phyloP scores from a whole-genome alignment of 495 filamentous ascomycete species.

The Xylaria cubensis region DNA sequence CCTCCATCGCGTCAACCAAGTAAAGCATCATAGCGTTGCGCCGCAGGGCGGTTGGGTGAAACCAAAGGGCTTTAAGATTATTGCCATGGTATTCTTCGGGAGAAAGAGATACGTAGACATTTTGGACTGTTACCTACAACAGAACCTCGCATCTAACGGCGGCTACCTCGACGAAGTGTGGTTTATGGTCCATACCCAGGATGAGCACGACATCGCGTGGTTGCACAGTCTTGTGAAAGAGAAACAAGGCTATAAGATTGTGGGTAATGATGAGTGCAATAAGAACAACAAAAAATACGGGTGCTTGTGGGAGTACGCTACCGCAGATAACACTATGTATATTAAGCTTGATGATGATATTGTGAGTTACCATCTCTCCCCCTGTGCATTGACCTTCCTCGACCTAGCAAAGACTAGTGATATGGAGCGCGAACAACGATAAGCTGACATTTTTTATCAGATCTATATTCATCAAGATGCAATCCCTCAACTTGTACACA shows the following conservation, averaged over 20 bases:
- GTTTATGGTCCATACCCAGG: slow-evolving; percentile 57
- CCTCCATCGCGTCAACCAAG: slow-evolving; percentile 31
- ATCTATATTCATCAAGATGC: slow-evolving; percentile 60
- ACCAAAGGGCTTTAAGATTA: slow-evolving; percentile 51
- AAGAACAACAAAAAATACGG: slow-evolving; percentile 41
- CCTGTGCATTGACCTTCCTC: background rate
- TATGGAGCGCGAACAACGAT: background rate
- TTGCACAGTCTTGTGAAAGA: slow-evolving; percentile 43
- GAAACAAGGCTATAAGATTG: slow-evolving; percentile 36
- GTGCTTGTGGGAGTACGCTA: slow-evolving; percentile 43
- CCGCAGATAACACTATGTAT: slow-evolving; percentile 53
- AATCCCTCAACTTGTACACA: slow-evolving; percentile 61
- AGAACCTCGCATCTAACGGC: slow-evolving; percentile 59
- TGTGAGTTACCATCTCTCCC: slow-evolving; percentile 33
- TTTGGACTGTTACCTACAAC: slow-evolving; percentile 62
- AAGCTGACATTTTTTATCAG: slow-evolving; percentile 31
- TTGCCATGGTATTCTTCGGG: slow-evolving; percentile 59
- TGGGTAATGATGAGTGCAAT: slow-evolving; percentile 35
- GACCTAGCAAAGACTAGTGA: background rate
- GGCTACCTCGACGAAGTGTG: slow-evolving; percentile 63
- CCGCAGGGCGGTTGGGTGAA: slow-evolving; percentile 45
- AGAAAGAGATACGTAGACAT: slow-evolving; percentile 54
- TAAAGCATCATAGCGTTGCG: slow-evolving; percentile 34
- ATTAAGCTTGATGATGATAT: slow-evolving; percentile 65
- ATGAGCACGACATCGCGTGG: slow-evolving; percentile 55